phyloP scores from a whole-genome alignment of 148 eudicot genomes.

The Drosera capensis region DNA sequence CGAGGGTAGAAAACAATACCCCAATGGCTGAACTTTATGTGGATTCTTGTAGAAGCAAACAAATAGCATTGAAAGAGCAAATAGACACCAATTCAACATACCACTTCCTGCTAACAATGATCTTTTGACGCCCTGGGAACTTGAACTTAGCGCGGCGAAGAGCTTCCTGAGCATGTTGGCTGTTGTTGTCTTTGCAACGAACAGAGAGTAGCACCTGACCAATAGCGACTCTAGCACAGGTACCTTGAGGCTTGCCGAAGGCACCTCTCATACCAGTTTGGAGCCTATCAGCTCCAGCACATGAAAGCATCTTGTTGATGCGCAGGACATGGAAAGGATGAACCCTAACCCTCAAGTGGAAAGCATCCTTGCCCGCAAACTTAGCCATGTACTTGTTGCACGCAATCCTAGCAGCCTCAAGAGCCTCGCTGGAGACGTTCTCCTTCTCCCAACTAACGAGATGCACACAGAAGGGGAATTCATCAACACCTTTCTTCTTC shows the following conservation, averaged over 20 bases:
- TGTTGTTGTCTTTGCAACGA: slow-evolving; percentile 4
- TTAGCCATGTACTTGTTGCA: slow-evolving; percentile 2
- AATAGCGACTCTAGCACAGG: slow-evolving; percentile 1
- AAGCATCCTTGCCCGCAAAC: slow-evolving; percentile 3
- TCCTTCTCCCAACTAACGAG: slow-evolving; percentile 3
- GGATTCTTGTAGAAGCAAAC: neutral
- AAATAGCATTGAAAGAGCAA: neutral
- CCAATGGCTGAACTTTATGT: neutral
- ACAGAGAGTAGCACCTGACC: slow-evolving; percentile 2
- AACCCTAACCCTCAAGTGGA: slow-evolving; percentile 2
- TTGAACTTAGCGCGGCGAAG: slow-evolving; percentile 8
- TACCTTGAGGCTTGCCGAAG: neutral
- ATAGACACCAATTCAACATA: neutral
- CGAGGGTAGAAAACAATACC: neutral
- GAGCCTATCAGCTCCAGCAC: slow-evolving; percentile 4
- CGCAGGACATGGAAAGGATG: slow-evolving; percentile 3
- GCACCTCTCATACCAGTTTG: slow-evolving; percentile 4
- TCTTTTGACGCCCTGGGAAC: slow-evolving; percentile 5
- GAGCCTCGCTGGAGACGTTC: slow-evolving; percentile 1
- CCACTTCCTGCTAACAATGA: slow-evolving; percentile 7
- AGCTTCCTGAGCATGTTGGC: slow-evolving; percentile 4
- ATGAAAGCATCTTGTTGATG: slow-evolving; percentile 4
- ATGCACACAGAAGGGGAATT: slow-evolving; percentile 10
- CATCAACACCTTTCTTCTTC: slow-evolving; percentile 10
- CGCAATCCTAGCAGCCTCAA: slow-evolving; percentile 4